Evolutionary conservation across 2,329 filamentous ascomycete species (phyloP).

Genomic region (Gaeumannomyces tritici): DNA sequence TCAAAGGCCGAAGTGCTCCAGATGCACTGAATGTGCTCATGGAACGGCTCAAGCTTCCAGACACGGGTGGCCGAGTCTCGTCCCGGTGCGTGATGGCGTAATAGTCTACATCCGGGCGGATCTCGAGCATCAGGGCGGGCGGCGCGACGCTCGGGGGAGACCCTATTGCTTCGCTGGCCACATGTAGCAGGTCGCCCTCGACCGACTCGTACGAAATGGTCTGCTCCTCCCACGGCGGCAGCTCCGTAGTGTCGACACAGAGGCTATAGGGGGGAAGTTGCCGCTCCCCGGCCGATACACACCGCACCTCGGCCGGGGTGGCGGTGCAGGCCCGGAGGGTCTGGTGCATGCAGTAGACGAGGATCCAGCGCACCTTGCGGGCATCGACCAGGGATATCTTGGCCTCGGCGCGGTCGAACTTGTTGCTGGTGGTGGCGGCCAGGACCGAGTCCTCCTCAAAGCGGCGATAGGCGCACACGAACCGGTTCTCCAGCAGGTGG

Average conservation of each 20-base stretch:
- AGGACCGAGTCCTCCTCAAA: slow-evolving; percentile 56
- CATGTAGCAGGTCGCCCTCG: not conserved
- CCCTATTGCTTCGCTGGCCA: not conserved
- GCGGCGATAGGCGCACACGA: slow-evolving; percentile 58
- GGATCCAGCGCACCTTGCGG: slow-evolving; percentile 68
- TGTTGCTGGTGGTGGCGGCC: slow-evolving; percentile 13
- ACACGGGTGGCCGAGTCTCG: not conserved
- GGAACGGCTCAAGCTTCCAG: not conserved
- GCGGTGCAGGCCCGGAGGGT: slow-evolving; percentile 55
- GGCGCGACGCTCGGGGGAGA: not conserved
- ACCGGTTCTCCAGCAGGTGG: slow-evolving; percentile 32
- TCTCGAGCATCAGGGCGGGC: slow-evolving; percentile 21
- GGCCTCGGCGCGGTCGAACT: slow-evolving; percentile 40
- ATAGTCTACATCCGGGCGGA: slow-evolving; percentile 48
- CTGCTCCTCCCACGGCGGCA: slow-evolving; percentile 36
- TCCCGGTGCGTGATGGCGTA: slow-evolving; percentile 31
- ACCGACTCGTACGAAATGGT: not conserved
- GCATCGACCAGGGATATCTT: slow-evolving; percentile 55
- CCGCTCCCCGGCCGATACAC: slow-evolving; percentile 25
- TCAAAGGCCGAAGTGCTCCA: not conserved
- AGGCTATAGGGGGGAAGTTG: slow-evolving; percentile 47
- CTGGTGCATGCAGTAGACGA: slow-evolving; percentile 66
- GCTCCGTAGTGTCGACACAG: slow-evolving; percentile 27
- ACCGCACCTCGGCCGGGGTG: slow-evolving; percentile 45
- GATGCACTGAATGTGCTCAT: not conserved